Evolutionary conservation across 257 asterid species (phyloP).

Genomic region (Nicotiana knightiana): DNA sequence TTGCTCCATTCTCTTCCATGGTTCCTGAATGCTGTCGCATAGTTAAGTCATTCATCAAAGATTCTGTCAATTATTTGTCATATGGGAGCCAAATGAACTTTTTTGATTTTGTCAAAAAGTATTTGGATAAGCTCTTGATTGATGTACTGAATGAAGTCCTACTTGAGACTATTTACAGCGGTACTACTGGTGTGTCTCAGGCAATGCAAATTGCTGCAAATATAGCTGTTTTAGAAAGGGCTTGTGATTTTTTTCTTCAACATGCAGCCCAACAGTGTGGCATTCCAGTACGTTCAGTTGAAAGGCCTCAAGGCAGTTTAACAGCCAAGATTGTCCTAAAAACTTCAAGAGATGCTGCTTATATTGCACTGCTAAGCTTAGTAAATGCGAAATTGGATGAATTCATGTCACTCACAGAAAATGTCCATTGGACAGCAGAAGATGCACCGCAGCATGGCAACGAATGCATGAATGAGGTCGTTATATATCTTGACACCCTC

Average conservation of each 20-base stretch:
- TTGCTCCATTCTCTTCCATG: conserved; percentile 86
- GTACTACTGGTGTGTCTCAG: conserved; percentile 64
- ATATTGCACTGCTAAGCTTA: conserved; percentile 56
- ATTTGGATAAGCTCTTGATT: conserved; percentile 76
- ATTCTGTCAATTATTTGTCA: conserved; percentile 73
- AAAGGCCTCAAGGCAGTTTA: conserved; percentile 67
- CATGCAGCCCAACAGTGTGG: conserved; percentile 99
- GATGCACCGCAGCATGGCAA: conserved; percentile 58
- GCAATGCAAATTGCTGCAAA: conserved; percentile 98
- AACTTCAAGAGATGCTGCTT: conserved; percentile 90
- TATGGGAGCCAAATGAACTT: conserved; percentile 77
- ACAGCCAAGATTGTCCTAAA: conserved; percentile 79
- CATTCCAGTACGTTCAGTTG: conserved; percentile 71
- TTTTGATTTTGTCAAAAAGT: conserved; percentile 69
- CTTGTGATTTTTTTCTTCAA: conserved; percentile 88
- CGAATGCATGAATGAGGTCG: conserved; percentile 66
- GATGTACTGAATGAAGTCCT: conserved; percentile 71
- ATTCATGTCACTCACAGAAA: conserved; percentile 66
- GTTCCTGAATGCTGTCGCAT: conserved; percentile 86
- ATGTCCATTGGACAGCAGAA: conserved; percentile 76
- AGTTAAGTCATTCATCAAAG: conserved; percentile 72
- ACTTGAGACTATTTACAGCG: conserved; percentile 51
- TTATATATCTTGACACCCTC: conserved; percentile 76
- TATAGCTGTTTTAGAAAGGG: conserved; percentile 76
- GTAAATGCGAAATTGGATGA: conserved; percentile 73